phyloP scores from a whole-genome alignment of 208 protist species.

The Leptomonas pyrrhocoris region DNA sequence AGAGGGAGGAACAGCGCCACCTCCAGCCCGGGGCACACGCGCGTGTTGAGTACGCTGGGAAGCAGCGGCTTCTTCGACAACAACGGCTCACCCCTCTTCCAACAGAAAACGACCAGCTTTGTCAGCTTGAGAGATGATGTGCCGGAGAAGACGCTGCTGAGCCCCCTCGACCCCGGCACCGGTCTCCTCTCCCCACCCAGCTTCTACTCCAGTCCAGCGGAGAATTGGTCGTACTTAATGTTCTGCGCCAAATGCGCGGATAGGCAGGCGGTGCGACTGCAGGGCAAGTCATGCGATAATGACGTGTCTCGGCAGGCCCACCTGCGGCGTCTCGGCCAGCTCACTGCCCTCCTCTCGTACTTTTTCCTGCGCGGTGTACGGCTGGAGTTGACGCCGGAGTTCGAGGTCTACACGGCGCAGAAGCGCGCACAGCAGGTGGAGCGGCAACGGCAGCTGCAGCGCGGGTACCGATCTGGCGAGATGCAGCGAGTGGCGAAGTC shows the following conservation, averaged over 20 bases:
- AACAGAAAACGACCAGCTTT: conserved; percentile 30
- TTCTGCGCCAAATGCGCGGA: conserved; percentile 53
- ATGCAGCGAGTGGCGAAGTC: conserved; percentile 39
- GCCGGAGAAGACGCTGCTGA: conserved; percentile 8
- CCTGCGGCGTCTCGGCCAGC: conserved; percentile 52
- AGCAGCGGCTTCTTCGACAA: conserved; percentile 28
- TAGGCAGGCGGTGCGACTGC: conserved; percentile 35
- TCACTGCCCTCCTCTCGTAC: conserved; percentile 54
- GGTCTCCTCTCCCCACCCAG: conserved; percentile 26
- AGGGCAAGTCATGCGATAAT: conserved; percentile 42
- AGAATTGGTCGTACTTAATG: conserved; percentile 59
- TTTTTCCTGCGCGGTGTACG: conserved; percentile 41
- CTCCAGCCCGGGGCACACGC: conserved; percentile 20
- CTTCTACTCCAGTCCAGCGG: conserved; percentile 31
- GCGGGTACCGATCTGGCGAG: conserved; percentile 5
- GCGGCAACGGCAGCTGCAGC: conserved; percentile 35
- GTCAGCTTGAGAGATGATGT: conserved; percentile 18
- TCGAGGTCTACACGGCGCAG: conserved; percentile 29
- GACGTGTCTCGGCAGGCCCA: conserved; percentile 29
- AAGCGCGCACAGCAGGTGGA: conserved; percentile 33
- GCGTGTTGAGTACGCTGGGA: conserved; percentile 18
- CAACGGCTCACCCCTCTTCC: conserved; percentile 8
- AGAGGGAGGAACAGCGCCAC: conserved; percentile 8
- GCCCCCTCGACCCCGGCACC: background rate
- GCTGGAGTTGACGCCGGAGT: conserved; percentile 37